phyloP scores from a whole-genome alignment of 2,329 filamentous ascomycete species.

The Cercospora sojina region DNA sequence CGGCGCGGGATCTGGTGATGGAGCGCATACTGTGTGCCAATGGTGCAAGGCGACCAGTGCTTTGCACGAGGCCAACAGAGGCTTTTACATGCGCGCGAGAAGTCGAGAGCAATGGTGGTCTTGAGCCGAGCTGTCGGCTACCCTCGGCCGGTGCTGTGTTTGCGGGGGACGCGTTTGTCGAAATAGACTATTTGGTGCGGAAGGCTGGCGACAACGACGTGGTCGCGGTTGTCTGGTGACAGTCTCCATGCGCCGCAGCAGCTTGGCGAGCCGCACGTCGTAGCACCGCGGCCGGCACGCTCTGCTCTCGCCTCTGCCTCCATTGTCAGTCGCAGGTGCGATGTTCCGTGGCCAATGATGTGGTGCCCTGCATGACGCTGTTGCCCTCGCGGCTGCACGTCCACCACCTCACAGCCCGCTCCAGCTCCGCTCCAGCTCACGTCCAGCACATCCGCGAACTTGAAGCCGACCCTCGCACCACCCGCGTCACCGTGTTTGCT shows the following conservation, averaged over 20 bases:
- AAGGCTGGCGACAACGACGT: neutral
- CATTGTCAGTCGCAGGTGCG: neutral
- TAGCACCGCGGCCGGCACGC: neutral
- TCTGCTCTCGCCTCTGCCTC: neutral
- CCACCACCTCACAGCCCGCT: neutral
- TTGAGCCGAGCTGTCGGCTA: constrained; percentile 14
- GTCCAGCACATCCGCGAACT: neutral
- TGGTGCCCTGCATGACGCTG: neutral
- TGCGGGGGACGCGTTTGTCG: neutral
- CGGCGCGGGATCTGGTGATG: constrained; percentile 24
- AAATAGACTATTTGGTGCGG: neutral
- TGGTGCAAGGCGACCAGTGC: neutral
- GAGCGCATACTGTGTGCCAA: constrained; percentile 25
- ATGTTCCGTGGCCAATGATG: neutral
- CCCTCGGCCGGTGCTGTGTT: neutral
- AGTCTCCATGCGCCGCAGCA: neutral
- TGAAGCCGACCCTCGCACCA: neutral
- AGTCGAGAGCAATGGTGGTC: neutral
- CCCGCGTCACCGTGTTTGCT: neutral
- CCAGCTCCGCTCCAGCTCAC: neutral
- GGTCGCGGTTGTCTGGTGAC: neutral
- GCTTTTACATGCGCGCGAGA: neutral
- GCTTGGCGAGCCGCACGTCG: neutral
- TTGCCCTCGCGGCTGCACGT: neutral
- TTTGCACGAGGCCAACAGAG: constrained; percentile 7